phyloP scores from a whole-genome alignment of 2,329 filamentous ascomycete genomes.

The Diaporthe citri region DNA sequence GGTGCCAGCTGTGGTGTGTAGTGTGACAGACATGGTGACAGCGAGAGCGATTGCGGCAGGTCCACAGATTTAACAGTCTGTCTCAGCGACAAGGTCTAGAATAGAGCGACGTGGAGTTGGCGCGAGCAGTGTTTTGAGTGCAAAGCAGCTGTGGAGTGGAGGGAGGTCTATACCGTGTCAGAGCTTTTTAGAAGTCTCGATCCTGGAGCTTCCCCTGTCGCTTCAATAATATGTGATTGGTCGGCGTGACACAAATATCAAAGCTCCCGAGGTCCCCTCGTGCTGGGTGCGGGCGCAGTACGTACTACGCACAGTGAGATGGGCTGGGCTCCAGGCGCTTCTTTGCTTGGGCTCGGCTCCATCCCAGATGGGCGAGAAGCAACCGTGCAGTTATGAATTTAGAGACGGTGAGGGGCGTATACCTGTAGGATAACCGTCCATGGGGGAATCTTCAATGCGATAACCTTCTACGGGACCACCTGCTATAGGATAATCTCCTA shows the following conservation, averaged over 20 bases:
- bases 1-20: constrained; percentile 90
- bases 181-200: constrained; percentile 9
- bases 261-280: constrained; percentile 1
- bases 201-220: constrained; percentile 19
- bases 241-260: not conserved
- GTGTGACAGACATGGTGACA: constrained; percentile 72
- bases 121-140: not conserved
- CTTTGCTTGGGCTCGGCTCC: constrained; percentile 10
- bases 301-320: not conserved
- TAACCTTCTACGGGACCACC: not conserved
- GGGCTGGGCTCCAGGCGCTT: not conserved
- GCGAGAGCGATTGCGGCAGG: not conserved
- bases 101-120: not conserved
- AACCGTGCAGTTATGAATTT: not conserved
- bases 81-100: not conserved
- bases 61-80: not conserved
- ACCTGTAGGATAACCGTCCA: not conserved
- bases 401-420: constrained; percentile 11
- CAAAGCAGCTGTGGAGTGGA: not conserved
- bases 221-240: constrained; percentile 36
- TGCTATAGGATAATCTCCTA: not conserved
- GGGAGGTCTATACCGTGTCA: not conserved
- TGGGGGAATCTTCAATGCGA: not conserved
- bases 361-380: constrained; percentile 4
- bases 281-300: constrained; percentile 8